These are phyloP conservation scores for Cokeromyces recurvatus DNA, from an alignment of 371 early-diverging fungal genomes.

Conservation along the genomic window DNA sequence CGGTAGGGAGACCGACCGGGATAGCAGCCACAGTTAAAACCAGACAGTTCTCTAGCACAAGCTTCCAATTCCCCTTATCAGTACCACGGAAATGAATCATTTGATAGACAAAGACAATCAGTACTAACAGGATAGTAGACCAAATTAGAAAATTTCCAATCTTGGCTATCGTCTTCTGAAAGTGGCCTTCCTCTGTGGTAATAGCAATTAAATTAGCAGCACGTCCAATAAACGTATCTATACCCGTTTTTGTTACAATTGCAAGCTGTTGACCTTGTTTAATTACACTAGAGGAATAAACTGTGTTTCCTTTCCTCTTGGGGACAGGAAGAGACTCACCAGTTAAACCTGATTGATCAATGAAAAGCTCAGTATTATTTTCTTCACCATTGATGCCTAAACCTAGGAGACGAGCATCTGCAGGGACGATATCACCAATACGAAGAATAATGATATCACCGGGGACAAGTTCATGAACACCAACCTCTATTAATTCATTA, in stretches of 20 bases:
- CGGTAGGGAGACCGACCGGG: slow-evolving; percentile 91
- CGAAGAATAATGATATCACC: slow-evolving; percentile 85
- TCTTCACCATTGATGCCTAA: slow-evolving; percentile 71
- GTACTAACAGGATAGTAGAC: slow-evolving; percentile 67
- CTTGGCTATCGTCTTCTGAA: slow-evolving; percentile 75
- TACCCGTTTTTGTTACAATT: slow-evolving; percentile 79
- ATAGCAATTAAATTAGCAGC: slow-evolving; percentile 82
- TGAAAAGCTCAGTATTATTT: slow-evolving; percentile 63
- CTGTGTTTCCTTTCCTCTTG: slow-evolving; percentile 71
- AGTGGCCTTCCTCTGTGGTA: slow-evolving; percentile 76
- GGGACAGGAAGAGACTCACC: slow-evolving; percentile 82
- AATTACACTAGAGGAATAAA: slow-evolving; percentile 78
- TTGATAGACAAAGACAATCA: slow-evolving; percentile 71
- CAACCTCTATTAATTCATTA: slow-evolving; percentile 69
- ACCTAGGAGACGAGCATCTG: slow-evolving; percentile 79
- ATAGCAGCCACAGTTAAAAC: slow-evolving; percentile 91
- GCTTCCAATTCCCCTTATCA: slow-evolving; percentile 25
- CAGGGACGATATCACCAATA: slow-evolving; percentile 88
- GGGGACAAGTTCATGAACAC: slow-evolving; percentile 68
- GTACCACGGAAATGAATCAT: slow-evolving; percentile 39
- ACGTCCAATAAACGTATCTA: slow-evolving; percentile 83
- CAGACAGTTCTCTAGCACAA: slow-evolving; percentile 62
- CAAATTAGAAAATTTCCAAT: slow-evolving; percentile 78
- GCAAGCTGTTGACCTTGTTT: slow-evolving; percentile 80
- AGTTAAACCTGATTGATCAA: slow-evolving; percentile 91